Conservation (phyloP, 176 grass and related monocot genomes). For the Melocanna baccifera region DNA sequence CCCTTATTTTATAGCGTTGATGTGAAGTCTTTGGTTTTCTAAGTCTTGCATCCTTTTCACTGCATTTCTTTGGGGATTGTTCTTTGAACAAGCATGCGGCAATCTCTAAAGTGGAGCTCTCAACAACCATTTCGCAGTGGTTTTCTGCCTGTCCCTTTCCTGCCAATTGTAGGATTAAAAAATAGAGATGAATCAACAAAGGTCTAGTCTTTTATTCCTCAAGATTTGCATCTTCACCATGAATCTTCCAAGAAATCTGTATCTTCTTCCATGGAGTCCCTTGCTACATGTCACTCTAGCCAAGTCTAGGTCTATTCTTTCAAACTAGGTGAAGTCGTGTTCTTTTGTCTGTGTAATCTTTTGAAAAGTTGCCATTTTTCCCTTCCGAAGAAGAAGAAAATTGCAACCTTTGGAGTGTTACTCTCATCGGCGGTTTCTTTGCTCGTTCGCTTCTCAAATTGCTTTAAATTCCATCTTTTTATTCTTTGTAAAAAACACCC, state of each 20-base stretch:
- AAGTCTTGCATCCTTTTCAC: constrained; percentile 34
- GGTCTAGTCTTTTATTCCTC: neutral
- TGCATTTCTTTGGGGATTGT: constrained; percentile 20
- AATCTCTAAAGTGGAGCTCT: constrained; percentile 36
- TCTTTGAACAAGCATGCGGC: neutral
- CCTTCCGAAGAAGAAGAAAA: neutral
- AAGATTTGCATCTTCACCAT: constrained; percentile 32
- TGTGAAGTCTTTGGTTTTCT: constrained; percentile 18
- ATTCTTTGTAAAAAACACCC: neutral
- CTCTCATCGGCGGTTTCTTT: neutral
- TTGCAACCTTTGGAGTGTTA: constrained; percentile 25
- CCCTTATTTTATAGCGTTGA: constrained; percentile 35
- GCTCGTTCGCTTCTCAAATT: constrained; percentile 2
- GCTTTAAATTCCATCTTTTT: constrained; percentile 11
- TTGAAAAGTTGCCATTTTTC: neutral
- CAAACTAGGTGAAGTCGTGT: neutral
- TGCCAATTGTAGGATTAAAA: neutral
- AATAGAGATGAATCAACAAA: constrained; percentile 20
- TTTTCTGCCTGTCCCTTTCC: constrained; percentile 27
- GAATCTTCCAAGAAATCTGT: constrained; percentile 27
- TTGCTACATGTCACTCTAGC: neutral
- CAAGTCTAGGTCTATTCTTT: constrained; percentile 9
- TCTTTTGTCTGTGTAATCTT: constrained; percentile 1
- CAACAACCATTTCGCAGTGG: neutral
- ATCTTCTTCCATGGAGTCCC: constrained; percentile 9